Evolutionary conservation across 1,284 basidiomycete genomes (phyloP).

Genomic region (Cryptococcus neoformans): DNA sequence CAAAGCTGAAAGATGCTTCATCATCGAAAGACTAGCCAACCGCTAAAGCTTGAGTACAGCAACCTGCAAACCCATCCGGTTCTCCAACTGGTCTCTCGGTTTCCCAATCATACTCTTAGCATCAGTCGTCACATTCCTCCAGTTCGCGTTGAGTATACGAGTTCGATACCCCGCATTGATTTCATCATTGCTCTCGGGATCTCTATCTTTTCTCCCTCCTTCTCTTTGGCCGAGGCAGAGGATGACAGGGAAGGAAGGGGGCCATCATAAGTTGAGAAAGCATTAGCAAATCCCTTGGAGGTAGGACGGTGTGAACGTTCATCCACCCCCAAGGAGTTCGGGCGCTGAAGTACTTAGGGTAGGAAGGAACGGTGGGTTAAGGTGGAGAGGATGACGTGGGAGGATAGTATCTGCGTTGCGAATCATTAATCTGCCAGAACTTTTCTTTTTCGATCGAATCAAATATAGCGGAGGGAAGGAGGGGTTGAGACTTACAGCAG

Average conservation of each 20-base stretch:
- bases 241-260: neutral
- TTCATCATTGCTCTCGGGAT: constrained; percentile 7
- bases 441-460: neutral
- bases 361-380: constrained; percentile 37
- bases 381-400: constrained; percentile 25
- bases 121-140: constrained; percentile 24
- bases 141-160: constrained; percentile 30
- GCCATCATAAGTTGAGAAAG: constrained; percentile 10
- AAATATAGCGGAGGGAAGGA: neutral
- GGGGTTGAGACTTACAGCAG: constrained; percentile 22
- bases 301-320: constrained; percentile 17
- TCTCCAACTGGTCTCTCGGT: constrained; percentile 34
- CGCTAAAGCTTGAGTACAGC: constrained; percentile 20
- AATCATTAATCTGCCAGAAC: neutral
- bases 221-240: neutral
- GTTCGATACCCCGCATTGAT: constrained; percentile 23
- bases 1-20: too few relatives aligned
- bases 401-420: constrained; percentile 23
- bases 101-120: constrained; percentile 22
- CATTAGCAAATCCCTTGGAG: constrained; percentile 14
- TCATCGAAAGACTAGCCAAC: too few relatives aligned
- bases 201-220: constrained; percentile 6
- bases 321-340: constrained; percentile 21
- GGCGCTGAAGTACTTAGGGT: constrained; percentile 19
- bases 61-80: constrained; percentile 31